Evolutionary conservation across 2,329 filamentous ascomycete species (phyloP).

Genomic region (Acephala macrosclerotiorum): DNA sequence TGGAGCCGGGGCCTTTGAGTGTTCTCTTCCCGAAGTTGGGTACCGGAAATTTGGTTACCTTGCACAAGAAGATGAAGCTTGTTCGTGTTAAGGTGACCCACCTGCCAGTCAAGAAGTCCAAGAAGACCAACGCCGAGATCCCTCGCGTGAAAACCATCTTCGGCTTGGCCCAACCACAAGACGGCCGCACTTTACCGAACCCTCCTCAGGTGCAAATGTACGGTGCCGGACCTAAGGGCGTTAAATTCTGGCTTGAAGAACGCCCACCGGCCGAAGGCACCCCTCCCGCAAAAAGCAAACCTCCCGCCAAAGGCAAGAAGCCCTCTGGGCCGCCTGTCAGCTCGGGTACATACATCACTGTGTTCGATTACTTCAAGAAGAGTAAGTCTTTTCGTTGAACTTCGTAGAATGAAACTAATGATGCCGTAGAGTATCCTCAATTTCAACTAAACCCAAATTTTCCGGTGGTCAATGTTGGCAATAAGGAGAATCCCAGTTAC

Average conservation of each 20-base stretch:
- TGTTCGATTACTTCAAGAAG: slow-evolving; percentile 62
- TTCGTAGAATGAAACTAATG: slow-evolving; percentile 17
- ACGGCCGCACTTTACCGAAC: slow-evolving; percentile 46
- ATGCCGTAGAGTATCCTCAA: slow-evolving; percentile 59
- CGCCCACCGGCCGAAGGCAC: slow-evolving; percentile 28
- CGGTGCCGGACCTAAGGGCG: slow-evolving; percentile 58
- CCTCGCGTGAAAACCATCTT: slow-evolving; percentile 53
- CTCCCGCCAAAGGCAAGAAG: slow-evolving; percentile 42
- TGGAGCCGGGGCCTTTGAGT: slow-evolving; percentile 53
- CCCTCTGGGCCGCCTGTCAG: slow-evolving; percentile 41
- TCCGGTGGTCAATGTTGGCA: slow-evolving; percentile 74
- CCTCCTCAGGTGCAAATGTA: slow-evolving; percentile 45
- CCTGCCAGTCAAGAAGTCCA: slow-evolving; percentile 42
- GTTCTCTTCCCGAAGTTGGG: slow-evolving; percentile 47
- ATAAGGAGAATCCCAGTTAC: slow-evolving; percentile 62
- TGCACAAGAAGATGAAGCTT: slow-evolving; percentile 45
- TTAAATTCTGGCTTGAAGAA: slow-evolving; percentile 60
- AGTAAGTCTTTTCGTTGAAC: slow-evolving; percentile 41
- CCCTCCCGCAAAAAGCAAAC: slow-evolving; percentile 34
- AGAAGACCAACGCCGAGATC: slow-evolving; percentile 44
- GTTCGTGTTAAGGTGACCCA: slow-evolving; percentile 52
- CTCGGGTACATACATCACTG: slow-evolving; percentile 55
- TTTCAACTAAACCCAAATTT: slow-evolving; percentile 52
- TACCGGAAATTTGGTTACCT: slow-evolving; percentile 29
- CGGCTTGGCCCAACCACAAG: slow-evolving; percentile 50